Evolutionary conservation across 2,329 filamentous ascomycete species (phyloP), one percentile per base, ranked within the genome.

Genomic region (Xylariaceae sp.): DNA sequence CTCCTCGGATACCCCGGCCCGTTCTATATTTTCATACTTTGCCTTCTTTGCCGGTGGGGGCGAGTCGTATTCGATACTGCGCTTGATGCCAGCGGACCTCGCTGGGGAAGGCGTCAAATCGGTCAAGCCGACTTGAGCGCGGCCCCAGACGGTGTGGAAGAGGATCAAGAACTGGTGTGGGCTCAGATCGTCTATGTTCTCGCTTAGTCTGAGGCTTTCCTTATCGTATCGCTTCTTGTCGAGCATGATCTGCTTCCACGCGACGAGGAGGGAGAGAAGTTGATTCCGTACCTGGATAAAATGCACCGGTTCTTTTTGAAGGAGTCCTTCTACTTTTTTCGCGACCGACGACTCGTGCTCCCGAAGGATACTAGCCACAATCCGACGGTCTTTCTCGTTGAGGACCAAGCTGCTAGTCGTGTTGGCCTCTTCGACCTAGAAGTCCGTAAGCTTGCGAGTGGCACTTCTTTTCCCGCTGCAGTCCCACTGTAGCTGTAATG

Each of bases 151-250:
- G 22, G 22, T 19, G 22, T 38, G 19, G 36, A 25, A 19, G 11
- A 38, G 22, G 17, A 38, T 22, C 8, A 22, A 38, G 36, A 25
- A 38, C 23, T 38, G 36, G 23, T 38, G 36, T 17, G 20, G 36
- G 10, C 19, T 38, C 20, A 38, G 36, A 25, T 22, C 36, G 19
- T 38, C 22, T n/a, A n/a, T 22, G 14, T 16, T 22, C 20, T 25
- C 36, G 16, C 36, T 38, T 10, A 22, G 36, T 22, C 21, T 19
- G 23, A 71, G 47, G 71, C 64, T 7, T 69, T 70, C 45, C 71
- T 69, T 52, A 70, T 58, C 67, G 62, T 70, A 41, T 16, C 38
- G 11, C 54, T 67, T 43, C 29, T 1, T 66, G 70, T 44, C 69
- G 57, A 64, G 63, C 66, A 45, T 64, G 59, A 60, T 64, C 43